phyloP scores from a whole-genome alignment of 73 alveolate species.

The Symbiodinium natans region DNA sequence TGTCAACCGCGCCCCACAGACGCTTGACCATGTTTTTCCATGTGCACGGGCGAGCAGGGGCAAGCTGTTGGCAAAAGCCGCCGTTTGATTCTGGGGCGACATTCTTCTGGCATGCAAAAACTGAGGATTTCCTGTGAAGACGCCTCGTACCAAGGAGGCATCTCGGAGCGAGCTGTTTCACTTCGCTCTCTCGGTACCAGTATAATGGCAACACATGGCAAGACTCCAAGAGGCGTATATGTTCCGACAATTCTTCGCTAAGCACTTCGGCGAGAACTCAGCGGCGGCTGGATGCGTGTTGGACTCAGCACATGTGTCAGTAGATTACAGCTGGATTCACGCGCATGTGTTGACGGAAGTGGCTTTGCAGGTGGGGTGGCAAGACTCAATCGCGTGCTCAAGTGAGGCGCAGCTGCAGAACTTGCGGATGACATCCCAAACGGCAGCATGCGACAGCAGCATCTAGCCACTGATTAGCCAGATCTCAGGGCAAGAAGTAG shows the following conservation, averaged over 20 bases:
- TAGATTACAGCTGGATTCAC: no score
- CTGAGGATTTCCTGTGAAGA: slow-evolving; percentile 76
- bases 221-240: slow-evolving; percentile 41
- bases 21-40: not conserved
- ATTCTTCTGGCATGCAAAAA: not conserved
- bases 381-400: slow-evolving; percentile 90
- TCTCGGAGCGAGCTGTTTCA: not conserved
- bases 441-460: no score
- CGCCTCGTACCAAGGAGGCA: slow-evolving; percentile 91
- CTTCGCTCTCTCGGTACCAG: not conserved
- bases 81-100: not conserved
- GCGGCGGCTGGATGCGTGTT: slow-evolving; percentile 58
- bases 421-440: no score
- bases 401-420: slow-evolving; percentile 45
- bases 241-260: slow-evolving; percentile 92
- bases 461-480: no score
- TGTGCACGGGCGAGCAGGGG: no score
- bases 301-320: not conserved
- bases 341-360: no score
- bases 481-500: no score
- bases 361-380: slow-evolving; percentile 58
- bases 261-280: slow-evolving; percentile 78
- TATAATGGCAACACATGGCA: not conserved
- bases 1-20: slow-evolving; percentile 46
- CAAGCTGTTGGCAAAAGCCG: not conserved